These are phyloP conservation scores for Fusarium subtropicale DNA, from an alignment of 2,329 filamentous ascomycete genomes.

Conservation along the genomic window DNA sequence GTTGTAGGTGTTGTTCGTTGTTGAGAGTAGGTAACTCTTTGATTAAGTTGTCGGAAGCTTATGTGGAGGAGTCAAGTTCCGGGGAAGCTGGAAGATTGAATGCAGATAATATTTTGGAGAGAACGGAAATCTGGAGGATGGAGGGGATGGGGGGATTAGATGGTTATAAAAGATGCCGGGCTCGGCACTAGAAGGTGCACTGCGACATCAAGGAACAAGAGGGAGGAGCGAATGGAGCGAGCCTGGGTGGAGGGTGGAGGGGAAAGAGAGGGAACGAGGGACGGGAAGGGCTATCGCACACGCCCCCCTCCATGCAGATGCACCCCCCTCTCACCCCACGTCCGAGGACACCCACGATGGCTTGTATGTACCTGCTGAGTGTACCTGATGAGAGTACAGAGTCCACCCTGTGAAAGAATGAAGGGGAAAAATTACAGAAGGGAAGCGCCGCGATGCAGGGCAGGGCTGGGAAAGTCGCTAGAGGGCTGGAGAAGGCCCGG, in stretches of 20 bases:
- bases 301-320: slow-evolving; percentile 3
- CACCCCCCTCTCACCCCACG: slow-evolving; percentile 35
- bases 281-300: slow-evolving; percentile 33
- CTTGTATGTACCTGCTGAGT: slow-evolving; percentile 38
- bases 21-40: slow-evolving; percentile 14
- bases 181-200: slow-evolving; percentile 47
- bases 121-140: slow-evolving; percentile 44
- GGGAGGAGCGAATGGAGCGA: slow-evolving; percentile 40
- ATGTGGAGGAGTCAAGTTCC: slow-evolving; percentile 40
- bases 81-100: slow-evolving; percentile 45
- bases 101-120: slow-evolving; percentile 41
- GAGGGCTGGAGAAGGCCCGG: slow-evolving; percentile 28
- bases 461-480: slow-evolving; percentile 30
- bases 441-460: slow-evolving; percentile 20
- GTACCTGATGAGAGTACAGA: slow-evolving; percentile 46
- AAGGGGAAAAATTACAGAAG: slow-evolving; percentile 44
- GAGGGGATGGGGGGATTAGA: slow-evolving; percentile 48
- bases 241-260: slow-evolving; percentile 25
- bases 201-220: slow-evolving; percentile 36
- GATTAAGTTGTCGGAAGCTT: slow-evolving; percentile 11
- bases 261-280: slow-evolving; percentile 38
- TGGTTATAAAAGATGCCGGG: slow-evolving; percentile 51
- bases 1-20: slow-evolving; percentile 10
- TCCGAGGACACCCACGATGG: slow-evolving; percentile 21
- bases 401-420: slow-evolving; percentile 40